These are phyloP conservation scores for Penicillium sp. DNA, from an alignment of 2,329 filamentous ascomycete genomes.

Conservation along the genomic window DNA sequence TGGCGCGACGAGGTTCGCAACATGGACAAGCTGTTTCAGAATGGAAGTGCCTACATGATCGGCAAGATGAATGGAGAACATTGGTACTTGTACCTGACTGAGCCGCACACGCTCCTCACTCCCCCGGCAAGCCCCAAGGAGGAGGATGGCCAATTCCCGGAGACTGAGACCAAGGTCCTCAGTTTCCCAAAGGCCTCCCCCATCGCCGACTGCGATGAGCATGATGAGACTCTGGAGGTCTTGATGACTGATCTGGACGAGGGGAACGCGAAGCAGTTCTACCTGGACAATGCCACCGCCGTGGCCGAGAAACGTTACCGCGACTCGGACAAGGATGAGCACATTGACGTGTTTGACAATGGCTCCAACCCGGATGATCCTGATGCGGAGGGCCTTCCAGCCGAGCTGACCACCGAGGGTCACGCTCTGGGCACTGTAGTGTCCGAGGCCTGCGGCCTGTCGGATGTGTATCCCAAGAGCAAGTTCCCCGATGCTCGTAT, in stretches of 20 bases:
- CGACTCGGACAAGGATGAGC: conserved; percentile 67
- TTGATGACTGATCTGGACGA: conserved; percentile 70
- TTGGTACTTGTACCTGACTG: conserved; percentile 97
- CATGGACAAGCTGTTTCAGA: conserved; percentile 86
- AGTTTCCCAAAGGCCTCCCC: conserved; percentile 50
- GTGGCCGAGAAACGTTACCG: conserved; percentile 82
- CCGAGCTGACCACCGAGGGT: conserved; percentile 85
- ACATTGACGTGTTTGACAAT: conserved; percentile 76
- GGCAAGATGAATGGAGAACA: conserved; percentile 99
- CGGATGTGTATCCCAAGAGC: conserved; percentile 81
- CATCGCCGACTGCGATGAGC: conserved; percentile 37
- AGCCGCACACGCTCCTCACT: conserved; percentile 76
- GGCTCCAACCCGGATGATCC: conserved; percentile 63
- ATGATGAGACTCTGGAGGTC: conserved; percentile 60
- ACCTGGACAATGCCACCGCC: conserved; percentile 79
- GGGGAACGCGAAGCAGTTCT: conserved; percentile 68
- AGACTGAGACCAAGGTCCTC: conserved; percentile 63
- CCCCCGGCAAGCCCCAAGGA: conserved; percentile 73
- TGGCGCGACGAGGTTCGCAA: conserved; percentile 96
- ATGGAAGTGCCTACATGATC: conserved; percentile 98
- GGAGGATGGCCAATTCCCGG: conserved; percentile 48
- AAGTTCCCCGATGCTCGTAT: conserved; percentile 91
- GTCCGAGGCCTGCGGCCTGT: conserved; percentile 83
- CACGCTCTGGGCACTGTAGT: conserved; percentile 92
- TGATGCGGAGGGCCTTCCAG: conserved; percentile 57